phyloP scores from a whole-genome alignment of 2,329 filamentous ascomycete genomes.

The Aaosphaeria pasadenensis region DNA sequence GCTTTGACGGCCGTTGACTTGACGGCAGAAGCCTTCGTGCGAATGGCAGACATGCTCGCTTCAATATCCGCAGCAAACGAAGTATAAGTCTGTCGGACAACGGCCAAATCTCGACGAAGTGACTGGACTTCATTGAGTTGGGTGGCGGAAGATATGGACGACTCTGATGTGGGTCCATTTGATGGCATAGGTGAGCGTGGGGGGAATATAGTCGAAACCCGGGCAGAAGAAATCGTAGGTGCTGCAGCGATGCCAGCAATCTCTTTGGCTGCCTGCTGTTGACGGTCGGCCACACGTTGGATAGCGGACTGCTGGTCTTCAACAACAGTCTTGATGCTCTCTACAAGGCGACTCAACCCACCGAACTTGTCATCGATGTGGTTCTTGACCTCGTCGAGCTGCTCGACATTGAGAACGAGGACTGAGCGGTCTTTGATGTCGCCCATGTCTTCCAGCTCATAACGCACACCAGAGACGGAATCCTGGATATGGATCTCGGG shows the following conservation, averaged over 20 bases:
- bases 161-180: conserved; percentile 13
- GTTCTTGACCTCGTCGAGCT: conserved; percentile 90
- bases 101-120: conserved; percentile 82
- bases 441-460: conserved; percentile 87
- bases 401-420: conserved; percentile 89
- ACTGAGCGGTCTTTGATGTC: conserved; percentile 96
- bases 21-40: conserved; percentile 76
- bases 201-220: conserved; percentile 32
- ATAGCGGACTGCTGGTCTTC: conserved; percentile 80
- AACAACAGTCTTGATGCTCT: conserved; percentile 78
- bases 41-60: conserved; percentile 79
- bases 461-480: conserved; percentile 89
- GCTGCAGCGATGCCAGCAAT: conserved; percentile 65
- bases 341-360: conserved; percentile 76
- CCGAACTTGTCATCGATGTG: conserved; percentile 92
- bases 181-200: conserved; percentile 24
- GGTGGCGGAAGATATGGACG: conserved; percentile 45
- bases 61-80: conserved; percentile 87
- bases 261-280: conserved; percentile 85
- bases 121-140: conserved; percentile 77
- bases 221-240: conserved; percentile 30
- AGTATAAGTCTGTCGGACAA: conserved; percentile 89
- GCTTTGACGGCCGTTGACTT: conserved; percentile 73
- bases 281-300: conserved; percentile 83
- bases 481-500: conserved; percentile 99